A percentile compares a stretch with the other conserved stretches of the same genome.
These are phyloP conservation scores for Claviceps paspali DNA, from an alignment of 2,329 filamentous ascomycete species.

Conservation along the genomic window DNA sequence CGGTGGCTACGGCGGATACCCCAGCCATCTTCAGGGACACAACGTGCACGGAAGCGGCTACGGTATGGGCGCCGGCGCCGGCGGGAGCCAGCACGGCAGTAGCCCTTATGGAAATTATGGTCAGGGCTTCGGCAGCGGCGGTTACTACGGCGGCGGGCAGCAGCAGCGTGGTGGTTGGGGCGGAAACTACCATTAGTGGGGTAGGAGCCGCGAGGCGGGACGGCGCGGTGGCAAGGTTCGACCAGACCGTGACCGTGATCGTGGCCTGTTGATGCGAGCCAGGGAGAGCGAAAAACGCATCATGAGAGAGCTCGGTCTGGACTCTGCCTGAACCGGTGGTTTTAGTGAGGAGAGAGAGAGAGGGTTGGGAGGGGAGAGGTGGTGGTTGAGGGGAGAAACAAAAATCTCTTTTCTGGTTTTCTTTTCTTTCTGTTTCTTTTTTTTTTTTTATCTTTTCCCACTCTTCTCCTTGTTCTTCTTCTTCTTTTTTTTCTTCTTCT, in stretches of 20 bases:
- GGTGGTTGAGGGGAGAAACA: too few relatives aligned
- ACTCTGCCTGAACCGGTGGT: neutral
- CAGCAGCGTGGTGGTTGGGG: constrained; percentile 41
- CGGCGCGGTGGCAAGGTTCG: constrained; percentile 8
- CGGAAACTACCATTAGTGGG: constrained; percentile 39
- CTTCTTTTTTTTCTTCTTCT: constrained; percentile 1
- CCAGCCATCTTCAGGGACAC: constrained; percentile 37
- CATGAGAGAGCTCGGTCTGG: constrained; percentile 8
- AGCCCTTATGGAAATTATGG: constrained; percentile 39
- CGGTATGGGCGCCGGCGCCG: constrained; percentile 35
- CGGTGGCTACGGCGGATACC: constrained; percentile 35
- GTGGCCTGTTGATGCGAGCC: constrained; percentile 1
- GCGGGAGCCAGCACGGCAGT: constrained; percentile 35
- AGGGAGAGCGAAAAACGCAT: constrained; percentile 6
- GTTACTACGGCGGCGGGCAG: constrained; percentile 29
- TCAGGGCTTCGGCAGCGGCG: constrained; percentile 30
- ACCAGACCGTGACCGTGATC: constrained; percentile 3
- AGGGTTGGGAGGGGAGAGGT: too few relatives aligned
- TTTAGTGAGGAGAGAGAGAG: too few relatives aligned
- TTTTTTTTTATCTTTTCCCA: neutral
- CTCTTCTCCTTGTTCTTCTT: too few relatives aligned
- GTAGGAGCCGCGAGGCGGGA: constrained; percentile 16
- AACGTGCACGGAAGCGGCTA: constrained; percentile 40
- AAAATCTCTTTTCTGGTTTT: too few relatives aligned
- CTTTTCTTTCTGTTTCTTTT: neutral